Conservation (phyloP, 768 basidiomycete genomes). For the Terana coerulea region DNA sequence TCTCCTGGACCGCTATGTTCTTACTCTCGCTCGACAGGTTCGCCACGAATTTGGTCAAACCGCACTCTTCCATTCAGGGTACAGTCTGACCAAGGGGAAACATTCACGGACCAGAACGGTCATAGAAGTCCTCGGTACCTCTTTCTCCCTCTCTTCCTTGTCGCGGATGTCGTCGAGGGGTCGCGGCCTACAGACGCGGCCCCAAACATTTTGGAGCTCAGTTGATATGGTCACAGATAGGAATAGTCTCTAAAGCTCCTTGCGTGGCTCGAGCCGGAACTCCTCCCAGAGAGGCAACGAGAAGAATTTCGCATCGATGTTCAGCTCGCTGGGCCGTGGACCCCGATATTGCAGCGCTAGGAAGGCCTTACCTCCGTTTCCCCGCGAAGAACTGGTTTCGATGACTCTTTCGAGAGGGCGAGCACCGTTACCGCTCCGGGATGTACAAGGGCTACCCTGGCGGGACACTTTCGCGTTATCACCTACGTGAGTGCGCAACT, state of each 20-base stretch:
- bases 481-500: conserved; percentile 23
- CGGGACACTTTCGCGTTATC: conserved; percentile 22
- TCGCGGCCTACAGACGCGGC: conserved; percentile 24
- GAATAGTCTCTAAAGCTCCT: conserved; percentile 35
- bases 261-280: not conserved
- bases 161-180: conserved; percentile 41
- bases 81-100: conserved; percentile 45
- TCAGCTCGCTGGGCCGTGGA: conserved; percentile 56
- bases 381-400: conserved; percentile 43
- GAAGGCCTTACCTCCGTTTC: conserved; percentile 34
- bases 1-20: not conserved
- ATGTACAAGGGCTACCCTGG: conserved; percentile 9
- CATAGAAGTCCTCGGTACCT: conserved; percentile 35
- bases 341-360: conserved; percentile 59
- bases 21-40: conserved; percentile 39
- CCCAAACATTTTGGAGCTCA: conserved; percentile 29
- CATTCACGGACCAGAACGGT: conserved; percentile 57
- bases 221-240: conserved; percentile 57
- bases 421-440: conserved; percentile 17
- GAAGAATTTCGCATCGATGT: conserved; percentile 61
- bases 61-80: conserved; percentile 48
- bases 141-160: conserved; percentile 54
- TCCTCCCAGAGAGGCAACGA: no score
- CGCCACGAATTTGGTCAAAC: conserved; percentile 54
- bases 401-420: conserved; percentile 51